Evolutionary conservation across 441 rosid genomes (phyloP).

Genomic region (Theobroma grandiflorum): DNA sequence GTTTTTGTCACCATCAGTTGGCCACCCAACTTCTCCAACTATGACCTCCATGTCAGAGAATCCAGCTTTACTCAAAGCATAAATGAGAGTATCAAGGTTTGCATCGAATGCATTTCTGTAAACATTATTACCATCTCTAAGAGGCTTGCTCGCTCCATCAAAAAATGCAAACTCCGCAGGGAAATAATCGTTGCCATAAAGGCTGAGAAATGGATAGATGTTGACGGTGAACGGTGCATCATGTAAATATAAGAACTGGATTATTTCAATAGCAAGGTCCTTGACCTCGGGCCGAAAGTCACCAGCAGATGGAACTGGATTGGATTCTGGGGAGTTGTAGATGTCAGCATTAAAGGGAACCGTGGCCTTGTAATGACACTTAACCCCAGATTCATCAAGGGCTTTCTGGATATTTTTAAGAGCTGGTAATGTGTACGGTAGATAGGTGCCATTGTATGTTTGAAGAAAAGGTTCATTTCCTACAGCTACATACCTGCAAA

Average conservation of each 20-base stretch:
- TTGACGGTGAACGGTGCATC: conserved; percentile 51
- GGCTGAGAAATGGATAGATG: conserved; percentile 59
- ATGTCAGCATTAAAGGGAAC: conserved; percentile 57
- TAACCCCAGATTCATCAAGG: conserved; percentile 36
- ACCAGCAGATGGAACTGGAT: conserved; percentile 52
- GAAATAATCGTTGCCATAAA: conserved; percentile 42
- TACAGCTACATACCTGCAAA: conserved; percentile 53
- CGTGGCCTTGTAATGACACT: conserved; percentile 41
- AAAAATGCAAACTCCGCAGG: conserved; percentile 56
- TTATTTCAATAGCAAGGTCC: conserved; percentile 39
- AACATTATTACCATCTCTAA: conserved; percentile 38
- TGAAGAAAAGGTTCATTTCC: conserved; percentile 58
- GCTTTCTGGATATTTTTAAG: conserved; percentile 47
- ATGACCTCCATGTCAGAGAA: conserved; percentile 47
- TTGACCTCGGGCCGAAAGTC: conserved; percentile 45
- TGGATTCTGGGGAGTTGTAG: conserved; percentile 44
- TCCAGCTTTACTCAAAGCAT: conserved; percentile 44
- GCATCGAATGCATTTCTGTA: conserved; percentile 60
- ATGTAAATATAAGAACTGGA: conserved; percentile 46
- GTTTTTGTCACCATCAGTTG: conserved; percentile 47
- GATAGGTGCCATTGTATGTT: conserved; percentile 43
- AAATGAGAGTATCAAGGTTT: conserved; percentile 45
- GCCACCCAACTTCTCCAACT: conserved; percentile 61
- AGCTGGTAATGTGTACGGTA: conserved; percentile 44
- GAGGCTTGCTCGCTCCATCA: conserved; percentile 39